These are phyloP conservation scores for Verticillium nubilum DNA, from an alignment of 2,329 filamentous ascomycete species.

Conservation along the genomic window DNA sequence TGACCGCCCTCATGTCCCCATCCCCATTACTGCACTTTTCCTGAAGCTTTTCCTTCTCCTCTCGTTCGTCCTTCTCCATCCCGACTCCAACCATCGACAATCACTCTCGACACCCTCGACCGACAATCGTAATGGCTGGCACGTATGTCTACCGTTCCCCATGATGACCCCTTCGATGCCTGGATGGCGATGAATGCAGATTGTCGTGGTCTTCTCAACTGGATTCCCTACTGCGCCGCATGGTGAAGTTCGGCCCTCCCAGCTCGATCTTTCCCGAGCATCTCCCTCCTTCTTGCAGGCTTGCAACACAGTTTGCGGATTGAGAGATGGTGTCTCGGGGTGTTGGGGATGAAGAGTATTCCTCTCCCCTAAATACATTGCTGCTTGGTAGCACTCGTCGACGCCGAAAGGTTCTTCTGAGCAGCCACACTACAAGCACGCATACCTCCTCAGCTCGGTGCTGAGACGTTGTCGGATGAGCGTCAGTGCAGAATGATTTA, in stretches of 20 bases:
- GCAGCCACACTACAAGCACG: constrained; percentile 34
- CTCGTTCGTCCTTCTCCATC: constrained; percentile 3
- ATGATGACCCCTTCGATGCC: constrained; percentile 27
- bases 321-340: constrained; percentile 60
- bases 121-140: constrained; percentile 39
- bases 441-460: constrained; percentile 43
- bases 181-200: constrained; percentile 56
- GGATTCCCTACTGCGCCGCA: constrained; percentile 39
- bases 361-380: constrained; percentile 77
- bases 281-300: constrained; percentile 52
- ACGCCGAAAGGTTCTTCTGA: constrained; percentile 20
- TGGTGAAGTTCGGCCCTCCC: constrained; percentile 45
- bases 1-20: constrained; percentile 1
- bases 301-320: constrained; percentile 39
- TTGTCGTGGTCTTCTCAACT: constrained; percentile 83
- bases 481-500: background rate
- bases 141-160: constrained; percentile 42
- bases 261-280: constrained; percentile 72
- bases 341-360: constrained; percentile 70
- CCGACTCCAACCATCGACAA: constrained; percentile 22
- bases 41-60: background rate
- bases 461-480: constrained; percentile 78
- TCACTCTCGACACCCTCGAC: constrained; percentile 32
- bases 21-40: background rate
- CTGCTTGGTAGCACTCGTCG: constrained; percentile 37